Evolutionary conservation across 768 basidiomycete species (phyloP).

Genomic region (Hirschioporus abietinus): DNA sequence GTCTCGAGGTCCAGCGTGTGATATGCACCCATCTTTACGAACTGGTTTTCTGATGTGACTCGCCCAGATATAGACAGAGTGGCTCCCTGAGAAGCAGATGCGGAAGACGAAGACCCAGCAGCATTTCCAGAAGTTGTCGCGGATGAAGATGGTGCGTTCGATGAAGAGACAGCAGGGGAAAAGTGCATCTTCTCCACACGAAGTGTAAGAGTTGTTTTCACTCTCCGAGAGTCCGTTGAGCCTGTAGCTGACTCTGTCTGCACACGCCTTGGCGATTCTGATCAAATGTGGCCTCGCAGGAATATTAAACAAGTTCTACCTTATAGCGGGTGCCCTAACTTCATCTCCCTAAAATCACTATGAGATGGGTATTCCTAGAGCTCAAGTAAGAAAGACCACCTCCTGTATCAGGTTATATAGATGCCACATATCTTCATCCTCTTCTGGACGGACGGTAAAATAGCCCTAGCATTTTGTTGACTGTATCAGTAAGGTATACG

Average conservation of each 20-base stretch:
- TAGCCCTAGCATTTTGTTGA: slow-evolving; percentile 57
- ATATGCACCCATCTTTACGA: slow-evolving; percentile 88
- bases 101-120: slow-evolving; percentile 23
- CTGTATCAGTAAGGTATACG: slow-evolving; percentile 8
- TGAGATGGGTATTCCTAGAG: slow-evolving; percentile 9
- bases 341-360: slow-evolving; percentile 52
- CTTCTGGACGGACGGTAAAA: slow-evolving; percentile 92
- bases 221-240: slow-evolving; percentile 86
- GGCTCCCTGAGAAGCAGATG: slow-evolving; percentile 29
- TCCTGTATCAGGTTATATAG: slow-evolving; percentile 93
- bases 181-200: slow-evolving; percentile 77
- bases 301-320: slow-evolving; percentile 36
- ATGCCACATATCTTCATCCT: slow-evolving; percentile 99
- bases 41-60: slow-evolving; percentile 79
- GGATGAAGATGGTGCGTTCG: slow-evolving; percentile 35
- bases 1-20: slow-evolving; percentile 93
- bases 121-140: slow-evolving; percentile 35
- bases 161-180: slow-evolving; percentile 48
- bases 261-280: slow-evolving; percentile 53
- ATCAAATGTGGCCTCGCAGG: neutral
- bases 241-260: slow-evolving; percentile 90
- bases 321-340: slow-evolving; percentile 80
- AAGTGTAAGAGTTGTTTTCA: slow-evolving; percentile 81
- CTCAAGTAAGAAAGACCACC: slow-evolving; percentile 24
- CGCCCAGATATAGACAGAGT: slow-evolving; percentile 82